These are phyloP conservation scores for Brassica rapa DNA, from an alignment of 345 rosid genomes.

Conservation along the genomic window DNA sequence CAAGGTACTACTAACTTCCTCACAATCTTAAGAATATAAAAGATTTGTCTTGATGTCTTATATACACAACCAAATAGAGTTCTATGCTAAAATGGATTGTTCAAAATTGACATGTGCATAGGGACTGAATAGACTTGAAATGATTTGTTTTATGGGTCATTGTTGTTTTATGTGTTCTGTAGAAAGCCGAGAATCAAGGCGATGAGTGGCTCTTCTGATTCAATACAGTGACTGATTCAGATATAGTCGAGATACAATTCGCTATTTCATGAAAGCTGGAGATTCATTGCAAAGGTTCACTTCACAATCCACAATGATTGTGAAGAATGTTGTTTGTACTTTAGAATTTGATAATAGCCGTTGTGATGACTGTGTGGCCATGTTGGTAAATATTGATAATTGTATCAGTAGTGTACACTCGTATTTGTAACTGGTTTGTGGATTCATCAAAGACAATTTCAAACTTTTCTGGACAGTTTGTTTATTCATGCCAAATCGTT, in stretches of 20 bases:
- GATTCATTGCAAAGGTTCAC: constrained; percentile 10
- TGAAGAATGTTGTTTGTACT: constrained; percentile 9
- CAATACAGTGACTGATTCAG: constrained; percentile 25
- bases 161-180: neutral
- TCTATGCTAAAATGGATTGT: no score
- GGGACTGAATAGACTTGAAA: no score
- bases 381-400: constrained; percentile 30
- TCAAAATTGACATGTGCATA: no score
- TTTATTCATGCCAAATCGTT: neutral
- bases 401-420: constrained; percentile 20
- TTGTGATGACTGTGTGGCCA: constrained; percentile 34
- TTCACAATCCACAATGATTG: neutral
- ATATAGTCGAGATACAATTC: neutral
- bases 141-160: no score
- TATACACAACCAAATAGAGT: no score
- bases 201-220: constrained; percentile 18
- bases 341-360: constrained; percentile 13
- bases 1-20: constrained; percentile 47
- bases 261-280: constrained; percentile 25
- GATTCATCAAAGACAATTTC: constrained; percentile 11
- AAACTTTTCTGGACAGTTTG: constrained; percentile 8
- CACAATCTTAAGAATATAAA: neutral
- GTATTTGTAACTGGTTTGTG: constrained; percentile 10
- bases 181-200: constrained; percentile 23
- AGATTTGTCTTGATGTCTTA: neutral